Conservation (phyloP, 106 monocot genomes). For the Dendrobium huoshanense region DNA sequence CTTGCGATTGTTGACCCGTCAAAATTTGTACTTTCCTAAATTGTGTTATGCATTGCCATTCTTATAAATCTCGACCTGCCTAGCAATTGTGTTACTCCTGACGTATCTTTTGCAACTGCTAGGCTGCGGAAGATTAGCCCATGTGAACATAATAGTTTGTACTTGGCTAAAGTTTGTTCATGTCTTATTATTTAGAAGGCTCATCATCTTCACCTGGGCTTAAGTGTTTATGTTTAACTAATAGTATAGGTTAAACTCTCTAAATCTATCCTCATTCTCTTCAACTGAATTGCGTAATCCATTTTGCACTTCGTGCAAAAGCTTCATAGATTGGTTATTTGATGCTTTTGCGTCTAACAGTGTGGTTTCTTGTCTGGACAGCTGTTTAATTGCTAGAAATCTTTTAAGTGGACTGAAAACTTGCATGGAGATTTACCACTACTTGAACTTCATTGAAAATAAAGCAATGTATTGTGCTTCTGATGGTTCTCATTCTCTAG, state of each 20-base stretch:
- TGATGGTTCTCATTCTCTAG: slow-evolving; percentile 50
- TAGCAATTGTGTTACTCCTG: neutral
- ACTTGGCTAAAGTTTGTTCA: neutral
- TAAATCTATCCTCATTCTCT: neutral
- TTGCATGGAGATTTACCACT: slow-evolving; percentile 70
- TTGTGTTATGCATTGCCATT: neutral
- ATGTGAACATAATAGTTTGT: neutral
- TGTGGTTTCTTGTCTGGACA: slow-evolving; percentile 22
- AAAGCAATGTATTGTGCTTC: slow-evolving; percentile 39
- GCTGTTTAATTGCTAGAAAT: slow-evolving; percentile 96
- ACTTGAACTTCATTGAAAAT: slow-evolving; percentile 70
- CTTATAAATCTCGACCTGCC: neutral
- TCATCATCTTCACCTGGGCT: neutral
- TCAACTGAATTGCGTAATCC: neutral
- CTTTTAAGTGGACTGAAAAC: slow-evolving; percentile 95
- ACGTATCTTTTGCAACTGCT: neutral
- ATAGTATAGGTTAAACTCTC: neutral
- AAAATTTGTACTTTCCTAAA: neutral
- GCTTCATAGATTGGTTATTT: neutral
- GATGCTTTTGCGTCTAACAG: slow-evolving; percentile 6
- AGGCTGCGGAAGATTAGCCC: neutral
- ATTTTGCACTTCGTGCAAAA: neutral
- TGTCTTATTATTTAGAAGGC: neutral
- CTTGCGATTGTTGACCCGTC: neutral
- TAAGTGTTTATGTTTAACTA: neutral